These are phyloP conservation scores for Tulasnella sp. DNA, from an alignment of 768 basidiomycete species.

Conservation along the genomic window DNA sequence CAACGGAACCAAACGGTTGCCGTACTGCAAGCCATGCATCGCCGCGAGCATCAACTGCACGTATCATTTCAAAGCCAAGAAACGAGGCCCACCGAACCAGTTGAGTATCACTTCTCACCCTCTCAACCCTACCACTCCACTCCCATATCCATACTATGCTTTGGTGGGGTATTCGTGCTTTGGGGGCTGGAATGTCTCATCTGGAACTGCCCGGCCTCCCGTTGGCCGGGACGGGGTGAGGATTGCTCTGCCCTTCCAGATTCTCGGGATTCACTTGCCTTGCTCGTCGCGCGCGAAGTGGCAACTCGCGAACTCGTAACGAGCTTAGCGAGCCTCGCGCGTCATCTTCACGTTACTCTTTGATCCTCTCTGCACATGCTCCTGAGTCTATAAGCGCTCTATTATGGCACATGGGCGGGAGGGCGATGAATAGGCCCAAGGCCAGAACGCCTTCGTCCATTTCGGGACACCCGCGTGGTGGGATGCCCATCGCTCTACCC, in stretches of 20 bases:
- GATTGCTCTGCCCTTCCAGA: too few relatives aligned
- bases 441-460: background rate
- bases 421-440: background rate
- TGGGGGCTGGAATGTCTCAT: background rate
- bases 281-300: too few relatives aligned
- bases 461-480: background rate
- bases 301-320: too few relatives aligned
- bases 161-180: background rate
- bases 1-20: conserved; percentile 31
- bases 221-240: too few relatives aligned
- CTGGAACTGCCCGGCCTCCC: too few relatives aligned
- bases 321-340: background rate
- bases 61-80: conserved; percentile 92
- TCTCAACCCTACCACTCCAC: too few relatives aligned
- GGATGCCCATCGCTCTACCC: background rate
- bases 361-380: background rate
- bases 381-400: background rate
- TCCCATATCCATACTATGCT: too few relatives aligned
- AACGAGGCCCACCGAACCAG: conserved; percentile 86
- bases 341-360: background rate
- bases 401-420: background rate
- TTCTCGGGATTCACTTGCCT: too few relatives aligned
- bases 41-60: conserved; percentile 74
- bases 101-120: conserved; percentile 24
- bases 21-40: conserved; percentile 72